Percentiles rank a stretch among this genome's conserved stretches.
Evolutionary conservation across 1,284 basidiomycete species (phyloP).

Genomic region (Rhodotorula sp.): DNA sequence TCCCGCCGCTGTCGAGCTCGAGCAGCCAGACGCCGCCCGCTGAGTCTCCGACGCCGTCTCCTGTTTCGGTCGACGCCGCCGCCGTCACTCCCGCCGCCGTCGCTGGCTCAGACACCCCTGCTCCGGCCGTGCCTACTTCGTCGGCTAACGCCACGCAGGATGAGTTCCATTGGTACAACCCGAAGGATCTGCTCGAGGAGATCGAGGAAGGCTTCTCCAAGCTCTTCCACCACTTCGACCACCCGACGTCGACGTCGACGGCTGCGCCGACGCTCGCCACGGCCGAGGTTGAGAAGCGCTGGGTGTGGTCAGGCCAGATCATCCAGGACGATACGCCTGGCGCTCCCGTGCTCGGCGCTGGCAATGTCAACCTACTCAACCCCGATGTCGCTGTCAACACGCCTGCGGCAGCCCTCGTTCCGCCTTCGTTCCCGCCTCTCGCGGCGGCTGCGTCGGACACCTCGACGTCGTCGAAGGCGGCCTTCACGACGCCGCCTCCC

Average conservation of each 20-base stretch:
- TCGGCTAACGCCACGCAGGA: background rate
- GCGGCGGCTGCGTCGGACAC: background rate
- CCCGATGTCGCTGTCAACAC: conserved; percentile 5
- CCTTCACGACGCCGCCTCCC: background rate
- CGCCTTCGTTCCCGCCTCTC: conserved; percentile 1
- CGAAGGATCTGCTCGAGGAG: conserved; percentile 5
- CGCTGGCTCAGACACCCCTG: background rate
- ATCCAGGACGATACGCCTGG: conserved; percentile 22
- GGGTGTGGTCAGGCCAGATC: conserved; percentile 24
- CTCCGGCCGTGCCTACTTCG: background rate
- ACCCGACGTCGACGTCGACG: background rate
- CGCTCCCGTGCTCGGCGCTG: conserved; percentile 13
- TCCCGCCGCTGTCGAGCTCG: conserved; percentile 8
- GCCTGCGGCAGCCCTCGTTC: conserved; percentile 10
- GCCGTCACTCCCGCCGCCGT: background rate
- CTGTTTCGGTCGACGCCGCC: background rate
- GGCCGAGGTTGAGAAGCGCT: conserved; percentile 17
- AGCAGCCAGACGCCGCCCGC: background rate
- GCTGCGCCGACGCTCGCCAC: background rate
- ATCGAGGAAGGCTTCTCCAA: conserved; percentile 2
- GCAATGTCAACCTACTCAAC: conserved; percentile 17
- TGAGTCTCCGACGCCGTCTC: background rate
- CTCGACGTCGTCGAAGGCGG: background rate
- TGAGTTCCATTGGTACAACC: background rate
- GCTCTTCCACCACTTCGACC: conserved; percentile 7